A percentile compares a stretch with the other conserved stretches of the same genome.
phyloP scores from a whole-genome alignment of 306 rosid genomes.

The Lotus japonicus region DNA sequence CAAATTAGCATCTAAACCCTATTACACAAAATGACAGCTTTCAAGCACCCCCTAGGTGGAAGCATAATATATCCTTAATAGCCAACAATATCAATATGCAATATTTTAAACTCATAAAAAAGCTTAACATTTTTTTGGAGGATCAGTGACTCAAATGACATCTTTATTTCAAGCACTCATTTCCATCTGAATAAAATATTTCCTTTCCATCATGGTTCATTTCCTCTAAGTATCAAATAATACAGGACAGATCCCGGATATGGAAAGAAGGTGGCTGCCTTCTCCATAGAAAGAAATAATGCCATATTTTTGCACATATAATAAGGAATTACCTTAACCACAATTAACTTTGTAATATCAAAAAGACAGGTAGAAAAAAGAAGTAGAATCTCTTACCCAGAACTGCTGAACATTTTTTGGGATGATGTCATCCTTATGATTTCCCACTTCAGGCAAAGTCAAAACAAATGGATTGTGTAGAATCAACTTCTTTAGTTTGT shows the following conservation, averaged over 20 bases:
- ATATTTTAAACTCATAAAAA: background rate
- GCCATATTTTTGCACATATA: background rate
- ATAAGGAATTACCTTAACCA: background rate
- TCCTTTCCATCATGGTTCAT: background rate
- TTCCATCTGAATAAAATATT: background rate
- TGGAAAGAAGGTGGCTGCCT: background rate
- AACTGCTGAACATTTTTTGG: conserved; percentile 93
- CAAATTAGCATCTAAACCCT: background rate
- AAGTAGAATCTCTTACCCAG: conserved; percentile 46
- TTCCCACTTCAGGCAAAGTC: conserved; percentile 85
- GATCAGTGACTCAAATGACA: background rate
- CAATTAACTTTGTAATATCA: background rate
- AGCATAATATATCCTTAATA: background rate
- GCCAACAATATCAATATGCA: background rate
- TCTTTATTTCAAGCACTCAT: background rate
- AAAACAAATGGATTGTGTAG: conserved; percentile 80
- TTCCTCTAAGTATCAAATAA: background rate
- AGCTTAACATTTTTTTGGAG: background rate
- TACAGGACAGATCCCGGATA: background rate
- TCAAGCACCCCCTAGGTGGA: background rate
- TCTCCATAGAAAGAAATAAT: background rate
- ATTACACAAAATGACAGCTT: background rate
- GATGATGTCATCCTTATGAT: conserved; percentile 64
- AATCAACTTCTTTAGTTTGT: conserved; percentile 86
- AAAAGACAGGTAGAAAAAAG: background rate